Evolutionary conservation across 139 green algal species (phyloP), one percentile per base, ranked within the genome.

Genomic region (Chlamydomonas asymmetrica): DNA sequence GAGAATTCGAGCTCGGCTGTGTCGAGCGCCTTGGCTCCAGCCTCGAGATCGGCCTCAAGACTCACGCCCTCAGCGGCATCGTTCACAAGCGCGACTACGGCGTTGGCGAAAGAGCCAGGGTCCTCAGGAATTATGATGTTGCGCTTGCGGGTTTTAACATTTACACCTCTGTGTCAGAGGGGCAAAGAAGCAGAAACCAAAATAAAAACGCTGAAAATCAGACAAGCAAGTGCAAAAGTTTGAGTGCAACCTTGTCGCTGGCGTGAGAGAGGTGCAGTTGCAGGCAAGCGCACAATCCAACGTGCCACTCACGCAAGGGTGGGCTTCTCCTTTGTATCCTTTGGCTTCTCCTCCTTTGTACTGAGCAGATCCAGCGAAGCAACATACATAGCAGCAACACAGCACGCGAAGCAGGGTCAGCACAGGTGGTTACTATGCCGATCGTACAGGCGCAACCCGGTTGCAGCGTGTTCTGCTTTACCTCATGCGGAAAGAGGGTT

Each of bases 51-150:
- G 61, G 87, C 85, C 34, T 94, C 84, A n/a, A 90, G 63, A 34
- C 45, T 80, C 39, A 85, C 84, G 45, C 90, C 83, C 45, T 95
- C 82, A 8, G 81, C 56, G 34, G 82, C 75, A 66, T 97, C 92
- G 49, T 89, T 77, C 59, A 96, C 92, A 39, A 98, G 91, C 37
- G 88, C 74, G 29, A 98, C 82, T 16, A 98, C 87, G 39, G 91
- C 91, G 83, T 97, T 86, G 0, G 95, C 92, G 85, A 98, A 98
- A 18, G 93, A 95, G 37, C 83, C 86, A 7, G 95, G 95, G 72
- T 98, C 95, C 41, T 94, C 89, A 31, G 95, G 92, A 71, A 98
- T 91, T 29, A 93, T 90, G 78, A 98, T 98, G 79, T 98, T 98
- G 67, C 95, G 82, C 85, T 98, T 98, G 61, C 95, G 87, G 63